phyloP scores from a whole-genome alignment of 2,329 filamentous ascomycete species.

The Arthroderma uncinatum region DNA sequence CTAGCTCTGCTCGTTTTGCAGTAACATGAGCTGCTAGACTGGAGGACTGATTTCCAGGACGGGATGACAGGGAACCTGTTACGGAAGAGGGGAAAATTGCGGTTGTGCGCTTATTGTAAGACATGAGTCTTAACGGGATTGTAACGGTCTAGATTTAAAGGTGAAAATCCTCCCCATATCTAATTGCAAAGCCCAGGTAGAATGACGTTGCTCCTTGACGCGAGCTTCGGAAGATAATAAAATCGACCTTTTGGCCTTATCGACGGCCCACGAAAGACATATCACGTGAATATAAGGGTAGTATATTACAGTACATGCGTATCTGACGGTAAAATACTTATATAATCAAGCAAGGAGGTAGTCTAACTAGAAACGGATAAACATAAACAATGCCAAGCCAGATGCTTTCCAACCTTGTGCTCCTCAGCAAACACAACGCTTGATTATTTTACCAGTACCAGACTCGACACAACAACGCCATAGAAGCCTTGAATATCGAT shows the following conservation, averaged over 20 bases:
- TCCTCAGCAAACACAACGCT: background rate
- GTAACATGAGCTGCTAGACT: conserved; percentile 51
- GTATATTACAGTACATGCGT: background rate
- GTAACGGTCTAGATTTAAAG: background rate
- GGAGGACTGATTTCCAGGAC: conserved; percentile 36
- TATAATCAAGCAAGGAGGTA: background rate
- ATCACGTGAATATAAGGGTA: conserved; percentile 1
- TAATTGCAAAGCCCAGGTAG: background rate
- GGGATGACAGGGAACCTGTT: conserved; percentile 22
- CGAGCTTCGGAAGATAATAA: background rate
- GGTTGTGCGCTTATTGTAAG: conserved; percentile 3
- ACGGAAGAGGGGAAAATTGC: conserved; percentile 10
- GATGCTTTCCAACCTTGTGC: background rate
- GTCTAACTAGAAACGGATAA: conserved; percentile 13
- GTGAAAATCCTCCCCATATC: background rate
- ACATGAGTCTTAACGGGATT: background rate
- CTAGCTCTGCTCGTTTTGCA: conserved; percentile 52
- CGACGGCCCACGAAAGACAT: background rate
- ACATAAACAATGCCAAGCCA: conserved; percentile 11
- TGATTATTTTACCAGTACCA: background rate
- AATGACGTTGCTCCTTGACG: background rate
- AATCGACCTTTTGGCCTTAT: too few relatives aligned
- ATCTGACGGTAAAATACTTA: background rate
- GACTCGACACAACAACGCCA: background rate
- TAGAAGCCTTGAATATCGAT: background rate